Percentiles rank a stretch among this genome's conserved stretches.
phyloP scores from a whole-genome alignment of 148 eudicot species.

The Selenicereus undatus region DNA sequence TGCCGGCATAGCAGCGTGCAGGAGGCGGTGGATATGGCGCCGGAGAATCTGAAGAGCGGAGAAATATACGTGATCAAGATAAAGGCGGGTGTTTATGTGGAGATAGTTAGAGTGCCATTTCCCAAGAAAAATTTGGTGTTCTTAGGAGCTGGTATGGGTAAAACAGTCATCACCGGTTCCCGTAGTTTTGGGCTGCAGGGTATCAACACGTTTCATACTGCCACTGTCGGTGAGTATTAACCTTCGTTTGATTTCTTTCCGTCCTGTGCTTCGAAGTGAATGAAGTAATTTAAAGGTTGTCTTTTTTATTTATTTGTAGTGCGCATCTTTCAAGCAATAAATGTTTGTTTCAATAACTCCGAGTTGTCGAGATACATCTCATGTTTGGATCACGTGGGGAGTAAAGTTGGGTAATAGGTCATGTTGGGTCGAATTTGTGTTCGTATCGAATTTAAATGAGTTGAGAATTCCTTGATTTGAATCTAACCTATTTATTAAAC shows the following conservation, averaged over 20 bases:
- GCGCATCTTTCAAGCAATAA: too few relatives aligned
- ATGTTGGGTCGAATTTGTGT: too few relatives aligned
- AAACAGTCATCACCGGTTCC: conserved; percentile 70
- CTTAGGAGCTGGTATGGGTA: conserved; percentile 79
- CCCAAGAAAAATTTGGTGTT: conserved; percentile 77
- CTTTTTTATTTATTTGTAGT: too few relatives aligned
- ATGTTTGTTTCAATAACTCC: too few relatives aligned
- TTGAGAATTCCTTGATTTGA: too few relatives aligned
- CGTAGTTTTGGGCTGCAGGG: conserved; percentile 45
- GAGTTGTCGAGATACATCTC: too few relatives aligned
- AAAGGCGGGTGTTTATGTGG: conserved; percentile 71
- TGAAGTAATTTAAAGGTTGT: background rate
- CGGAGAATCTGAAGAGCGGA: conserved; percentile 25
- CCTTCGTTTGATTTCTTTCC: background rate
- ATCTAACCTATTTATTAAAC: too few relatives aligned
- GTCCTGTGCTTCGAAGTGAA: background rate
- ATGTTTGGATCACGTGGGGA: too few relatives aligned
- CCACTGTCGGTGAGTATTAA: conserved; percentile 66
- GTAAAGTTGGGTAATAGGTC: too few relatives aligned
- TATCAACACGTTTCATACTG: conserved; percentile 59
- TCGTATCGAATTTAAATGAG: too few relatives aligned
- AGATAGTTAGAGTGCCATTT: conserved; percentile 63
- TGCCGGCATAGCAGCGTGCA: conserved; percentile 45
- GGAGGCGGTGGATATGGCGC: conserved; percentile 66
- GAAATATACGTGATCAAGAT: conserved; percentile 57